Percentiles rank a stretch among this genome's conserved stretches.
Conservation (phyloP, 371 early-diverging fungal species). For the Mucor circinelloides region DNA sequence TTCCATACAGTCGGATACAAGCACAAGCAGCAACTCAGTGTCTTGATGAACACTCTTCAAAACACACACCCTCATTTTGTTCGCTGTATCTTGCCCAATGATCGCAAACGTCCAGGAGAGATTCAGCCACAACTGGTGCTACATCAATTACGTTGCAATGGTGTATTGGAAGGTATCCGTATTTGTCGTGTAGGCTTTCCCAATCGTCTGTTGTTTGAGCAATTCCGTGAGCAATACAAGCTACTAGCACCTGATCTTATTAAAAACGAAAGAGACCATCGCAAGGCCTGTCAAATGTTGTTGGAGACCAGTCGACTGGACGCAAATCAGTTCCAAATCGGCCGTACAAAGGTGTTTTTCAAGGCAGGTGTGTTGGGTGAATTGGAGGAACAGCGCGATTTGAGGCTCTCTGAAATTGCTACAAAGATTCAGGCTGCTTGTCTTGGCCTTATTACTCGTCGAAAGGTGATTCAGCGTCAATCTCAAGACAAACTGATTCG, state of each 20-base stretch:
- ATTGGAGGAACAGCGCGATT: slow-evolving; percentile 94
- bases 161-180: slow-evolving; percentile 99
- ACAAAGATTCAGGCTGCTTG: slow-evolving; percentile 88
- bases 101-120: slow-evolving; percentile 87
- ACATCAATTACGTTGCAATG: slow-evolving; percentile 98
- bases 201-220: slow-evolving; percentile 91
- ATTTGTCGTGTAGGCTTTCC: slow-evolving; percentile 99
- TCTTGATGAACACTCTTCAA: slow-evolving; percentile 93
- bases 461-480: slow-evolving; percentile 67
- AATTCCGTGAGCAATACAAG: slow-evolving; percentile 98
- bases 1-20: slow-evolving; percentile 97
- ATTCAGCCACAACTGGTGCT: slow-evolving; percentile 88
- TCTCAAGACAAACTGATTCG: slow-evolving; percentile 88
- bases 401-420: slow-evolving; percentile 80
- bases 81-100: slow-evolving; percentile 99
- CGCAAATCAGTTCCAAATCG: slow-evolving; percentile 86
- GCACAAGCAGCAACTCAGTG: slow-evolving; percentile 95
- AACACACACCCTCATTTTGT: slow-evolving; percentile 99
- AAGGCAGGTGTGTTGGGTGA: slow-evolving; percentile 90
- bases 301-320: slow-evolving; percentile 79
- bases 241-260: slow-evolving; percentile 72
- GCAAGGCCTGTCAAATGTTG: slow-evolving; percentile 79
- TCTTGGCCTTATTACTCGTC: slow-evolving; percentile 81
- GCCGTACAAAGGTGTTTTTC: slow-evolving; percentile 98
- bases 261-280: slow-evolving; percentile 80